Evolutionary conservation across 2,329 filamentous ascomycete genomes (phyloP), one percentile per base, ranked within the genome.

Genomic region (Metarhizium guizhouense): DNA sequence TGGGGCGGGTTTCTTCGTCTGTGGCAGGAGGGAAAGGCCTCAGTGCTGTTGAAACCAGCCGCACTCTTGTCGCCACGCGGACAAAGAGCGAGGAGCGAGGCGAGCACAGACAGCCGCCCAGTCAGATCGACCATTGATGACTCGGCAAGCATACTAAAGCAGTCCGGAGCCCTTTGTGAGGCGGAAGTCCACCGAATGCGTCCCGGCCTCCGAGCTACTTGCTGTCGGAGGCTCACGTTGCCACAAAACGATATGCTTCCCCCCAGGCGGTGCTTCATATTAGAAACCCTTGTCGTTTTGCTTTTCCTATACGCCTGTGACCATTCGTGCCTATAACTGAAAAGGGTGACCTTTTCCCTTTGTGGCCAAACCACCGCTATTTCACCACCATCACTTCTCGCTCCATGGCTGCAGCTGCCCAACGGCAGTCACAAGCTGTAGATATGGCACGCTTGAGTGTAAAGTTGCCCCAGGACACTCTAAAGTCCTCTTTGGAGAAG

Each of bases 401-500:
- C n/a, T 36, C 20, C 20, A 5, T 20, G 48, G 38, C 20, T 13
- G 48, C 38, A 32, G 43, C 51, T 30, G 18, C 18, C 11, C 36
- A 47, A 20, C 40, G 36, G 29, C 53, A 8, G 16, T 10, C 36
- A 25, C 7, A n/a, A 14, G 50, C 47, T 10, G 50, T 30, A 29
- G 50, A 56, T 14, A 10, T 51, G 45, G 54, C 62, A 34, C 63
- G 58, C 25, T 59, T 67, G 6, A 66, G 63, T 49, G 60, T 67
- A 8, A 60, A 62, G 29, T 45, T 67, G 2, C 65, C 64, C 6
- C 59, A 59, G 11, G 61, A 64, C 29, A 60, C 63, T 8, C 60
- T 67, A 10, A 58, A 59, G 51, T 63, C 64, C 0, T 61, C 63
- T 4, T 54, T 67, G 11, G 57, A 59, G 40, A 58, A 56, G 32